Evolutionary conservation across 306 rosid genomes (phyloP).

Genomic region (Castanea crenata): DNA sequence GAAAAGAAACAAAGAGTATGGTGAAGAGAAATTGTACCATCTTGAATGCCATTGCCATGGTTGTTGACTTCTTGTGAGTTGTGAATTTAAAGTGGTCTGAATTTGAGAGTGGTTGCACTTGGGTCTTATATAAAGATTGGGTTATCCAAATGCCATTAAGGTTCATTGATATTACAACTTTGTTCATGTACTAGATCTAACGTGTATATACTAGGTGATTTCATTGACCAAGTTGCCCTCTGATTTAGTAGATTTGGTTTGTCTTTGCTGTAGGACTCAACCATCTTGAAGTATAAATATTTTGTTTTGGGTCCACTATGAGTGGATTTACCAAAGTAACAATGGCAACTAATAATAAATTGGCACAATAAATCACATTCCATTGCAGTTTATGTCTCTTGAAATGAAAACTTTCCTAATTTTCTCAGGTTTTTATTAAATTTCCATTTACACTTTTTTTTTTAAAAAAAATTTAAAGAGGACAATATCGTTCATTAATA

Average conservation of each 20-base stretch:
- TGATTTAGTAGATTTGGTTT: constrained; percentile 2
- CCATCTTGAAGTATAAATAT: too few species aligned
- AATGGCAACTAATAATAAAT: background rate
- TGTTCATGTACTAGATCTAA: constrained; percentile 18
- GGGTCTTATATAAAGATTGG: constrained; percentile 21
- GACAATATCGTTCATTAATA: too few species aligned
- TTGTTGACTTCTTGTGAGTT: constrained; percentile 7
- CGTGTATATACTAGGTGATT: background rate
- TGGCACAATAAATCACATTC: background rate
- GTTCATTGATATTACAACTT: constrained; percentile 25
- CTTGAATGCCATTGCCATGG: constrained; percentile 99
- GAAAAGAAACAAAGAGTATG: background rate
- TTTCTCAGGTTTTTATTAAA: too few species aligned
- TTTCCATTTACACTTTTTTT: too few species aligned
- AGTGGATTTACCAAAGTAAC: background rate
- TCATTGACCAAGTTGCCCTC: constrained; percentile 29
- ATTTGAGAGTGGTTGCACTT: constrained; percentile 6
- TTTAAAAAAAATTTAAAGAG: too few species aligned
- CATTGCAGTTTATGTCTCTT: background rate
- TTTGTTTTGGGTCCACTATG: too few species aligned
- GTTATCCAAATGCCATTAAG: constrained; percentile 14
- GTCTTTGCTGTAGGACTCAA: background rate
- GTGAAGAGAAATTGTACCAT: constrained; percentile 48
- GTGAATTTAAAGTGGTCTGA: constrained; percentile 14
- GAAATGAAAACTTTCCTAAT: too few species aligned